Base-by-base conservation (phyloP, 805 yeast genomes). In the Komagataella ulmi region DNA sequence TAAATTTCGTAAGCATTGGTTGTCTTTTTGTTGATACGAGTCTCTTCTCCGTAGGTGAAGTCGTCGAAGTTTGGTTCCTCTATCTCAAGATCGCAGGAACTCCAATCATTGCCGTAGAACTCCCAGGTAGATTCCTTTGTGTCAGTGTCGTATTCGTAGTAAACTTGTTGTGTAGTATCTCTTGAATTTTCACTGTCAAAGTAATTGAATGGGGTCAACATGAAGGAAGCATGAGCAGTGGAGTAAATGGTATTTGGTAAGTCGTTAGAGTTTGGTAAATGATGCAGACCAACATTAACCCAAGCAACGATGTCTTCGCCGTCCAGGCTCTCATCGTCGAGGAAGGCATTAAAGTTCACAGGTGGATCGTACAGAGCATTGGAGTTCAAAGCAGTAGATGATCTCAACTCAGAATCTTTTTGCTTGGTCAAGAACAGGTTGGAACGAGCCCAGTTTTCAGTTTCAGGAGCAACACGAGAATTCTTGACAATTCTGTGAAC, bases 231-330 rank as follows among this genome's bases (percentile, higher is more conserved):
- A 47, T 53, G 55, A 12, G 65, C 65, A 24, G 65, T 59, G 47
- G 53, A 56, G 56, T 56, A 62, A 30, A 62, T 54, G 10, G 65
- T 62, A 47, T 56, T 59, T 54, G 65, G 65, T 43, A 62, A 58
- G 54, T 62, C 65, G 45, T 62, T 61, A 24, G 64, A 58, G 52
- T 58, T 61, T 54, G 65, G 65, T 48, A 62, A 54, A 49, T 62
- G 65, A 47, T 62, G 65, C 19, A 62, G 50, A 36, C 60, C 65
- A 45, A 62, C 49, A 53, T 59, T 62, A 46, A 61, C 53, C 65
- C 65, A 62, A n/a, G 56, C 58, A 19, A 62, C 65, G 21, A 62
- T 47, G 49, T 62, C 65, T 49, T 58, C 63, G 44, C 63, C 63
- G 24, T 51, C 59, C 23, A 61, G 24, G 45, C 48, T 54, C 46